Base-by-base conservation (phyloP, 805 yeast genomes). In the Teunomyces kruisii region DNA sequence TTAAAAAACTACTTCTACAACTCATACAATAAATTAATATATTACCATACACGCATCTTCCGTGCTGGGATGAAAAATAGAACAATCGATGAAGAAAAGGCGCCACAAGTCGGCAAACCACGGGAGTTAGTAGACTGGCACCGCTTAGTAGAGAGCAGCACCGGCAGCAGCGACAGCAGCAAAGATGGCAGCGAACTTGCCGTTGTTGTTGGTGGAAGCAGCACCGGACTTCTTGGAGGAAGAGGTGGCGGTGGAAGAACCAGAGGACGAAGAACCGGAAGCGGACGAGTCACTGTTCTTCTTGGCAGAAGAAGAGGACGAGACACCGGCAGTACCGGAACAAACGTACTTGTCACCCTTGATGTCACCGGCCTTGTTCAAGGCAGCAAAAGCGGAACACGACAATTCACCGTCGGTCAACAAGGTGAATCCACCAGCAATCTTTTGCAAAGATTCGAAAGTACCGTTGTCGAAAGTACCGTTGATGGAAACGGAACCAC, bases 391-490 rank as follows among this genome's bases (percentile, higher is more conserved):
- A 44, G 78, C 74, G 51, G 76, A 67, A 82, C 99, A 94, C 72
- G 89, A 82, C 72, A 88, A 83, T 61, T 86, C 84, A 65, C 88
- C 86, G 44, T 56, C 57, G 47, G 72, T 65, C 65, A 84, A 85
- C 63, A 94, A 78, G 62, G 74, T 73, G 73, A 91, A 95, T 70
- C 96, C 97, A 81, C 99, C 99, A 66, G 81, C 81, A 60, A 94
- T 96, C 61, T 85, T 80, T 58, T 70, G 75, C 67, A 94, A 81
- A 29, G 80, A 61, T 54, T 84, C 81, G 67, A 94, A 80, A 50
- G 89, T 73, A 63, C 94, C 94, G 62, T 82, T 79, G 66, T 83
- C 76, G 72, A 89, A 88, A 70, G 79, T 74, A 78, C 99, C 99
- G 54, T 68, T 70, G 54, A 92, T 71, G 65, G 76, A 76, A 55